Evolutionary conservation across 208 protist species (phyloP).

Genomic region (Vickermania spadyakhi): DNA sequence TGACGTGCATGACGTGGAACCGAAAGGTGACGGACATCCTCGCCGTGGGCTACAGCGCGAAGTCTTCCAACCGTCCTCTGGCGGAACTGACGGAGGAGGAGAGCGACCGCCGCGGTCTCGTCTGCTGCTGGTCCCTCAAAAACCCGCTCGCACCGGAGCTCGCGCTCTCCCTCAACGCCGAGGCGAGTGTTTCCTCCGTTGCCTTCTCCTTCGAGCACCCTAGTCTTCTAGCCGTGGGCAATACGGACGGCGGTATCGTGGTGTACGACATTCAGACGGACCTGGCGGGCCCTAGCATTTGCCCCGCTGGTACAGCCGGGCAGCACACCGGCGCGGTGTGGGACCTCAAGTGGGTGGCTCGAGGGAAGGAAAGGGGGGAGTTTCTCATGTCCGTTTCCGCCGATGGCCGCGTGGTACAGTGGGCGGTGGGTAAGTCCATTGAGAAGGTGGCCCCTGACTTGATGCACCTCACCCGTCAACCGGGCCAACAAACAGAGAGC

Average conservation of each 20-base stretch:
- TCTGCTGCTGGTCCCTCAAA: conserved; percentile 97
- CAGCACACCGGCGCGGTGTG: conserved; percentile 94
- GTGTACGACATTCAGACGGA: conserved; percentile 92
- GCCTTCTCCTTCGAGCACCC: conserved; percentile 89
- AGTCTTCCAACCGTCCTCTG: background rate
- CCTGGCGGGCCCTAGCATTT: conserved; percentile 54
- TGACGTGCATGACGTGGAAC: conserved; percentile 92
- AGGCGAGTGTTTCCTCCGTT: conserved; percentile 86
- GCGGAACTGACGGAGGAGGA: background rate
- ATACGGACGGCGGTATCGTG: conserved; percentile 87
- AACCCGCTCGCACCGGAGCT: conserved; percentile 89
- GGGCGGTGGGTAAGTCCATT: conserved; percentile 92
- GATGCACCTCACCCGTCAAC: conserved; percentile 89
- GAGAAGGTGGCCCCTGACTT: conserved; percentile 83
- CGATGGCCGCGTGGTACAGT: conserved; percentile 94
- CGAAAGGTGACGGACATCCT: conserved; percentile 83
- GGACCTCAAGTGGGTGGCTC: conserved; percentile 90
- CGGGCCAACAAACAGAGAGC: conserved; percentile 46
- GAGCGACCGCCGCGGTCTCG: conserved; percentile 35
- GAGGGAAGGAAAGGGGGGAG: conserved; percentile 86
- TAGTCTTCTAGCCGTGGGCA: conserved; percentile 90
- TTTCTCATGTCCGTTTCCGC: conserved; percentile 92
- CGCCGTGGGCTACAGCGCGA: conserved; percentile 74
- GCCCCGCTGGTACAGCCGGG: conserved; percentile 37
- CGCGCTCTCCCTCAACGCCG: conserved; percentile 56